Evolutionary conservation across 2,329 filamentous ascomycete species (phyloP).

Genomic region (Talaromyces atroroseus): DNA sequence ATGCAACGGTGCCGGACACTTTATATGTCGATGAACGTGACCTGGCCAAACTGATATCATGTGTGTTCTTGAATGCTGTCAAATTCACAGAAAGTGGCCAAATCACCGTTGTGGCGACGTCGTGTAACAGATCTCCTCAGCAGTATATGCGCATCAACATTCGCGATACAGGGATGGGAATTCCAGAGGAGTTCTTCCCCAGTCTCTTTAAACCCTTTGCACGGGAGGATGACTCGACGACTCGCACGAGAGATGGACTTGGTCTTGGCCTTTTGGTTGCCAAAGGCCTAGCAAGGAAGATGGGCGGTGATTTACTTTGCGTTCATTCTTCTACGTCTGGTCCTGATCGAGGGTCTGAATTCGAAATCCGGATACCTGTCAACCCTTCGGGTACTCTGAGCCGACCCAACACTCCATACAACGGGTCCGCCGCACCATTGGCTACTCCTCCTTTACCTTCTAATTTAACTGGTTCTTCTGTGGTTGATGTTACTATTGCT

Average conservation of each 20-base stretch:
- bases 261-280: conserved; percentile 67
- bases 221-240: conserved; percentile 62
- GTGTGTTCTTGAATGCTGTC: conserved; percentile 61
- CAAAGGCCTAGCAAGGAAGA: conserved; percentile 62
- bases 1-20: conserved; percentile 41
- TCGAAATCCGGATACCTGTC: conserved; percentile 62
- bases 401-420: conserved; percentile 46
- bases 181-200: conserved; percentile 60
- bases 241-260: conserved; percentile 61
- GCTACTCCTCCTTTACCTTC: conserved; percentile 5
- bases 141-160: conserved; percentile 58
- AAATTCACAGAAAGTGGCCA: conserved; percentile 64
- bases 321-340: conserved; percentile 58
- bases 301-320: conserved; percentile 63
- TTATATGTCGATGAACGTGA: conserved; percentile 57
- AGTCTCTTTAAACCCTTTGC: conserved; percentile 66
- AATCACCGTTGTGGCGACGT: conserved; percentile 52
- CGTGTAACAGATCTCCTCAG: conserved; percentile 44
- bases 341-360: conserved; percentile 59
- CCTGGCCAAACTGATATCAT: conserved; percentile 58
- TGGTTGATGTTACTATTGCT: background rate
- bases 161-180: conserved; percentile 63
- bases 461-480: background rate
- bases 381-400: conserved; percentile 42
- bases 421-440: conserved; percentile 34